phyloP scores from a whole-genome alignment of 305 asterid species.

The Fraxinus dipetala region DNA sequence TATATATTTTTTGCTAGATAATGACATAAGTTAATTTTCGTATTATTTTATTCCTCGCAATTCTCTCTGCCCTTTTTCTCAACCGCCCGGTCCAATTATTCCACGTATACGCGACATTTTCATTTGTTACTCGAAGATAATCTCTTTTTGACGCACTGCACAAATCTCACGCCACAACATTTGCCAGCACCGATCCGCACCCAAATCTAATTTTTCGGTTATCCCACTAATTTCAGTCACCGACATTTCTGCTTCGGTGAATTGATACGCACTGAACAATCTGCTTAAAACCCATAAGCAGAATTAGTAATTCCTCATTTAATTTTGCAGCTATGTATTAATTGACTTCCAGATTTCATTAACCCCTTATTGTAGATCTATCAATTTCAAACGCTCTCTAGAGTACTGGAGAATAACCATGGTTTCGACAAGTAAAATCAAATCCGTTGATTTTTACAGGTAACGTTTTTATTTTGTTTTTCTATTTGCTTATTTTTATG shows the following conservation, averaged over 20 bases:
- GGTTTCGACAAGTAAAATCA: slow-evolving; percentile 79
- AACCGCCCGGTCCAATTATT: too few relatives aligned
- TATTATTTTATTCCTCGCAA: too few relatives aligned
- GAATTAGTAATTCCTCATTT: not conserved
- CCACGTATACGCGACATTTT: too few relatives aligned
- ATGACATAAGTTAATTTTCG: not conserved
- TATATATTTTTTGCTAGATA: too few relatives aligned
- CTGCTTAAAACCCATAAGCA: not conserved
- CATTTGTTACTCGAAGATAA: not conserved
- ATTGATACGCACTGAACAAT: not conserved
- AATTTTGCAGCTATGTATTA: not conserved
- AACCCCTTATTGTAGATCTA: not conserved
- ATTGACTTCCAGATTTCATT: not conserved
- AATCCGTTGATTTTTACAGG: slow-evolving; percentile 98
- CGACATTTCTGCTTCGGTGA: not conserved
- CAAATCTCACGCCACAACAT: not conserved
- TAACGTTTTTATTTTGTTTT: slow-evolving; percentile 8
- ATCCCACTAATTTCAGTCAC: not conserved
- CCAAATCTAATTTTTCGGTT: not conserved
- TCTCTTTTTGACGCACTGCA: not conserved
- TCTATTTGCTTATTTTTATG: not conserved
- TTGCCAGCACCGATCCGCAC: not conserved
- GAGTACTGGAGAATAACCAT: slow-evolving; percentile 30
- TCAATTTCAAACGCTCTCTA: not conserved
- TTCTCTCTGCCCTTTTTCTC: too few relatives aligned